These are phyloP conservation scores for Tricholoma furcatifolium DNA, from an alignment of 768 basidiomycete species.

Conservation along the genomic window DNA sequence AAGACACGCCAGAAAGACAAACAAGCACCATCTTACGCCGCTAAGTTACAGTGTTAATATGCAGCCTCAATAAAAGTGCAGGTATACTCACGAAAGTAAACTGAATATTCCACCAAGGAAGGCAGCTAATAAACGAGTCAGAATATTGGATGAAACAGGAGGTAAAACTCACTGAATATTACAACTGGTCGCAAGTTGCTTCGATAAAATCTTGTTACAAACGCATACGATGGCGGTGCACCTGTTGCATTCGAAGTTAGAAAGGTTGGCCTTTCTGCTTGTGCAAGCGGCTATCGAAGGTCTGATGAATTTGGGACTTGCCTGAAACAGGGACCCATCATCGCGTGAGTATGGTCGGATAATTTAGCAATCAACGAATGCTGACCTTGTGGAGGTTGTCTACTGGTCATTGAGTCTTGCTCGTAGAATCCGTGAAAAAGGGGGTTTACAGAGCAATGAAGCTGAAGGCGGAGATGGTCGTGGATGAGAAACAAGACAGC, in stretches of 20 bases:
- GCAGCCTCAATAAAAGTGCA: background rate
- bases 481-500: conserved; percentile 11
- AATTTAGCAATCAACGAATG: background rate
- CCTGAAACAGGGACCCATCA: conserved; percentile 15
- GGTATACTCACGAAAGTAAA: conserved; percentile 55
- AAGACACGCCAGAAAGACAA: background rate
- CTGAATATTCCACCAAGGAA: conserved; percentile 56
- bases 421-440: conserved; percentile 4
- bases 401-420: conserved; percentile 29
- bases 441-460: conserved; percentile 2
- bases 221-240: conserved; percentile 57
- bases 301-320: conserved; percentile 10
- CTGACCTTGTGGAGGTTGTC: conserved; percentile 42
- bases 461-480: conserved; percentile 2
- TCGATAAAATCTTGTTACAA: conserved; percentile 53
- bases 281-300: background rate
- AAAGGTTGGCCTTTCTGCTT: background rate
- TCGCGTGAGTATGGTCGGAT: background rate
- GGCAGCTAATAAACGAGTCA: conserved; percentile 29
- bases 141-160: background rate
- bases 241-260: conserved; percentile 25
- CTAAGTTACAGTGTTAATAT: conserved; percentile 16
- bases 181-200: conserved; percentile 65
- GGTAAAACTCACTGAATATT: conserved; percentile 31
- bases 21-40: conserved; percentile 25